These are phyloP conservation scores for Erythrophleum fordii DNA, from an alignment of 306 rosid species.

Conservation along the genomic window DNA sequence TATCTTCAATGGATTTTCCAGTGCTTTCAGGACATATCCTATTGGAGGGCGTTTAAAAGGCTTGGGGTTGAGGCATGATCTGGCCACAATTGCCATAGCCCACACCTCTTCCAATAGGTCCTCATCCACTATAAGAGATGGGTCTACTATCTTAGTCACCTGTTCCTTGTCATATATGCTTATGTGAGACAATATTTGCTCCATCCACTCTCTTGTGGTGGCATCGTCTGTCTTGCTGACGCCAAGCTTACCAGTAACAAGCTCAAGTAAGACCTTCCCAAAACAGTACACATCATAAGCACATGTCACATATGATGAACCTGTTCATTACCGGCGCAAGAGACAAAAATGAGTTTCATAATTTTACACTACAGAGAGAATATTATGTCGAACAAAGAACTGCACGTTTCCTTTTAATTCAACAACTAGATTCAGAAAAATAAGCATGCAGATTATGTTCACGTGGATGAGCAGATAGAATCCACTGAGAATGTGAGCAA, in stretches of 20 bases:
- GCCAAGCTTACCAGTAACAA: conserved; percentile 84
- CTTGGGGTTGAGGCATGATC: conserved; percentile 88
- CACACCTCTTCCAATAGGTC: conserved; percentile 93
- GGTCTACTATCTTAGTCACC: conserved; percentile 73
- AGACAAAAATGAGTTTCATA: not conserved
- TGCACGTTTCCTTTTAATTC: not conserved
- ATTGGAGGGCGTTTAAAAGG: conserved; percentile 89
- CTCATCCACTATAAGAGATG: conserved; percentile 81
- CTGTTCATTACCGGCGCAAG: conserved; percentile 55
- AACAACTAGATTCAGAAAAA: not conserved
- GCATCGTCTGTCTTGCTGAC: conserved; percentile 72
- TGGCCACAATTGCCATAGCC: conserved; percentile 94
- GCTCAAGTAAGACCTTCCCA: conserved; percentile 87
- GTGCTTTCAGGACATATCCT: conserved; percentile 81
- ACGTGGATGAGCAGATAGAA: not conserved
- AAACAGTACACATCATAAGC: conserved; percentile 80
- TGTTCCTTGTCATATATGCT: conserved; percentile 73
- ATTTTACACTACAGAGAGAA: not conserved
- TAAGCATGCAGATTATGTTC: not conserved
- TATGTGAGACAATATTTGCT: conserved; percentile 62
- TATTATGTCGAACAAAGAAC: not conserved
- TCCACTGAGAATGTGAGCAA: not conserved
- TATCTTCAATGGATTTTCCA: conserved; percentile 93
- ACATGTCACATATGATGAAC: conserved; percentile 57
- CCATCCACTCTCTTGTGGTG: conserved; percentile 74